These are phyloP conservation scores for Cucurbita pepo DNA, from an alignment of 306 rosid genomes.

Conservation along the genomic window DNA sequence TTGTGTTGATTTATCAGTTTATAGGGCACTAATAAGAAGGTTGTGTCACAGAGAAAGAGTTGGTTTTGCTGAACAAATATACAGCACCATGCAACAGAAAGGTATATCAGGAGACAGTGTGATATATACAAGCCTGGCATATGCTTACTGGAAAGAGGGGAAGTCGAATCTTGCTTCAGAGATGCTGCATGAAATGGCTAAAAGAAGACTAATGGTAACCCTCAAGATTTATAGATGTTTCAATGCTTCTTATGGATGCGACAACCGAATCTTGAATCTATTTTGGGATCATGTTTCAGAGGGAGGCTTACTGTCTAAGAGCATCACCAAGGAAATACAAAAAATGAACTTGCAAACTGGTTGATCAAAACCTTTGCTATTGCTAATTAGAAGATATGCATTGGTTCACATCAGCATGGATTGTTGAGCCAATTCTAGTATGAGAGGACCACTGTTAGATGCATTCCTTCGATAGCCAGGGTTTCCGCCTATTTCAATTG, in stretches of 20 bases:
- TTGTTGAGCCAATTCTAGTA: no score
- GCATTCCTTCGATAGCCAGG: no score
- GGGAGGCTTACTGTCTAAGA: slow-evolving; percentile 59
- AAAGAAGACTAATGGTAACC: slow-evolving; percentile 52
- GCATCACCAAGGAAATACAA: slow-evolving; percentile 35
- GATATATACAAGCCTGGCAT: slow-evolving; percentile 51
- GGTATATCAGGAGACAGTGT: slow-evolving; percentile 53
- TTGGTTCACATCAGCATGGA: neutral
- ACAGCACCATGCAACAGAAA: slow-evolving; percentile 32
- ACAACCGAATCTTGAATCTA: slow-evolving; percentile 22
- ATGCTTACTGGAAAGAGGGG: slow-evolving; percentile 57
- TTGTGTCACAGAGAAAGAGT: slow-evolving; percentile 46
- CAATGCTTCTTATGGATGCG: slow-evolving; percentile 23
- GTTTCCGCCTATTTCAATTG: no score
- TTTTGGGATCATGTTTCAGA: slow-evolving; percentile 58
- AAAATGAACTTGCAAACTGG: slow-evolving; percentile 6
- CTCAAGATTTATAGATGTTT: slow-evolving; percentile 49
- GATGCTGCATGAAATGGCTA: slow-evolving; percentile 51
- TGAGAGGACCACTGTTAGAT: no score
- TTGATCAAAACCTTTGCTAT: neutral
- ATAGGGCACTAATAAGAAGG: slow-evolving; percentile 69
- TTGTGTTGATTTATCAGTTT: slow-evolving; percentile 48
- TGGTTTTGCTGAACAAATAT: slow-evolving; percentile 45
- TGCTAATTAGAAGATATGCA: neutral
- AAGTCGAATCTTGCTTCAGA: slow-evolving; percentile 25